These are phyloP conservation scores for Pseudozyma flocculosa DNA, from an alignment of 1,284 basidiomycete genomes.

Conservation along the genomic window DNA sequence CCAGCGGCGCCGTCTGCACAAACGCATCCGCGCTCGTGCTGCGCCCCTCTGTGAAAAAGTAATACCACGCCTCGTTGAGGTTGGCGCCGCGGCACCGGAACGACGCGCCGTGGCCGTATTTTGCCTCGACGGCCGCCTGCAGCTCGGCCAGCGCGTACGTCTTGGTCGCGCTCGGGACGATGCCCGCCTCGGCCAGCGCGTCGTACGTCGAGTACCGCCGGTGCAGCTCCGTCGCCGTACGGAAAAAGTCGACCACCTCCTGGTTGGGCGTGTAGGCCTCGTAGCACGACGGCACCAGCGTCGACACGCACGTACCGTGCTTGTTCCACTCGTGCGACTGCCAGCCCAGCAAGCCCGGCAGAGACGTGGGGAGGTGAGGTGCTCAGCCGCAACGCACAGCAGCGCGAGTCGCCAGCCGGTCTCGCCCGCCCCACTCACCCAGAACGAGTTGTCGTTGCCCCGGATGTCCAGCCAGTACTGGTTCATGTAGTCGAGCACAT, in stretches of 20 bases:
- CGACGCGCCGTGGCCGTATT: constrained; percentile 18
- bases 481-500: constrained; percentile 35
- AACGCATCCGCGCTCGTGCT: constrained; percentile 17
- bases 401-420: too few relatives aligned
- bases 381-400: too few relatives aligned
- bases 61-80: constrained; percentile 33
- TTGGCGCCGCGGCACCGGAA: constrained; percentile 26
- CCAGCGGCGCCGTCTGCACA: constrained; percentile 16
- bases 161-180: constrained; percentile 9
- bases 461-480: constrained; percentile 37
- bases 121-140: constrained; percentile 5
- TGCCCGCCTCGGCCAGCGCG: constrained; percentile 16
- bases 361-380: too few relatives aligned
- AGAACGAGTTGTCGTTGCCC: constrained; percentile 29
- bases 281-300: constrained; percentile 36
- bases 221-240: constrained; percentile 21
- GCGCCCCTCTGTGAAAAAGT: constrained; percentile 25
- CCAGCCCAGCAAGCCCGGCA: too few relatives aligned
- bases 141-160: constrained; percentile 23
- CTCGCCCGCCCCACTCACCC: neutral
- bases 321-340: constrained; percentile 36
- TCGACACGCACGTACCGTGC: constrained; percentile 37
- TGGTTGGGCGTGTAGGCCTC: constrained; percentile 7
- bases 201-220: constrained; percentile 20
- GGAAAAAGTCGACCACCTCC: constrained; percentile 42